Conservation (phyloP, 2,329 filamentous ascomycete species). For the Pyrenophora seminiperda region DNA sequence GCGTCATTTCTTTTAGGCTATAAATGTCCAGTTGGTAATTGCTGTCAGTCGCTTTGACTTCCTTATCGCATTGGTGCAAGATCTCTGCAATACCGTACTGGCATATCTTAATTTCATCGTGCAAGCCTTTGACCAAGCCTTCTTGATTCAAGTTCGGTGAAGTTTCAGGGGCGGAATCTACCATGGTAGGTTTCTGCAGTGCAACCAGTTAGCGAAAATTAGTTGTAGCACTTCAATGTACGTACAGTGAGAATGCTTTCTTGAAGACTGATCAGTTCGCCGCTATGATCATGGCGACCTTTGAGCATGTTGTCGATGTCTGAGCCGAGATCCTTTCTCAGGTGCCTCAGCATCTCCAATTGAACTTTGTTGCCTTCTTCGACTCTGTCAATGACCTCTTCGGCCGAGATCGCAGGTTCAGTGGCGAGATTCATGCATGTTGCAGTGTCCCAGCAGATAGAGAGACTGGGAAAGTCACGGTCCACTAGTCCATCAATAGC, state of each 20-base stretch:
- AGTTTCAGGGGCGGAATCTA: background rate
- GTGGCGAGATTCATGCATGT: too few relatives aligned
- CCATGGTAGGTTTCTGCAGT: background rate
- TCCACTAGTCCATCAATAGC: background rate
- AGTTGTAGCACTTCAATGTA: too few relatives aligned
- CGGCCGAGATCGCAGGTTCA: too few relatives aligned
- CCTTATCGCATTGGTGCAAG: background rate
- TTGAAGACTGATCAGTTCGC: background rate
- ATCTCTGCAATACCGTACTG: background rate
- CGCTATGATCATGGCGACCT: background rate
- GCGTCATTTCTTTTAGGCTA: background rate
- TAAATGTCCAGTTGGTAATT: background rate
- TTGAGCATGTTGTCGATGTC: background rate
- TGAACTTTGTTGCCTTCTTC: too few relatives aligned
- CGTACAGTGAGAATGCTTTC: background rate
- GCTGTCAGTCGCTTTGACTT: background rate
- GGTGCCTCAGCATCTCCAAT: too few relatives aligned
- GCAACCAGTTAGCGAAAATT: background rate
- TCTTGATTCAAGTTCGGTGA: too few relatives aligned
- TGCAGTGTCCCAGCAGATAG: background rate
- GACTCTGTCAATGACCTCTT: too few relatives aligned
- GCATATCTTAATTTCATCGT: background rate
- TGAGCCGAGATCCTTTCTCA: too few relatives aligned
- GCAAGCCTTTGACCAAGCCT: background rate
- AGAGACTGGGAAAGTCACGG: background rate